Percentiles rank a stretch among this genome's conserved stretches.
phyloP scores from a whole-genome alignment of 2,329 filamentous ascomycete species.

The Camillea tinctor region DNA sequence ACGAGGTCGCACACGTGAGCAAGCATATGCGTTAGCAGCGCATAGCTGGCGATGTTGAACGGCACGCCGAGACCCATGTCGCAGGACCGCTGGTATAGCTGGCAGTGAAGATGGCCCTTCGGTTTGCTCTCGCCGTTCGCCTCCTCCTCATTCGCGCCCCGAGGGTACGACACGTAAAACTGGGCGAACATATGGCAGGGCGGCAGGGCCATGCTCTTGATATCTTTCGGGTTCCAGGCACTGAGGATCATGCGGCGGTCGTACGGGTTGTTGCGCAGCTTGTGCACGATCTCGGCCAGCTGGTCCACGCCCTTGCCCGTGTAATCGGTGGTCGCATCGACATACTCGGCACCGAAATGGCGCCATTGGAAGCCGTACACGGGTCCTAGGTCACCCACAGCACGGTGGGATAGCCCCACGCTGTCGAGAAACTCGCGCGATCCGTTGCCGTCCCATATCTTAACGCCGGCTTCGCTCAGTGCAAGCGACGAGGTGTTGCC shows the following conservation, averaged over 20 bases:
- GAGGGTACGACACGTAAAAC: constrained; percentile 70
- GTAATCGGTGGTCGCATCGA: constrained; percentile 78
- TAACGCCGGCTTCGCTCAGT: constrained; percentile 77
- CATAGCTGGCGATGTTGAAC: constrained; percentile 97
- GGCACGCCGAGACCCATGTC: constrained; percentile 97
- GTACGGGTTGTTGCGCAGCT: constrained; percentile 79
- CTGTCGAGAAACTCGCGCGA: constrained; percentile 86
- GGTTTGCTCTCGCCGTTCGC: constrained; percentile 34
- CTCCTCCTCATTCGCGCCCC: constrained; percentile 26
- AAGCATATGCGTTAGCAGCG: constrained; percentile 91
- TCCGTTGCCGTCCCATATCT: constrained; percentile 98
- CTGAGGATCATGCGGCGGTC: constrained; percentile 86
- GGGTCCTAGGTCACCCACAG: constrained; percentile 85
- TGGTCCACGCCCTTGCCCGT: constrained; percentile 88
- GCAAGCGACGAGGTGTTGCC: constrained; percentile 78
- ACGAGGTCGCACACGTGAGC: constrained; percentile 82
- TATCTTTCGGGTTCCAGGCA: constrained; percentile 87
- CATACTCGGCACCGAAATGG: constrained; percentile 91
- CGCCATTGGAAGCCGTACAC: constrained; percentile 99
- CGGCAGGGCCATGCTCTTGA: constrained; percentile 73
- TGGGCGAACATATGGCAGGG: constrained; percentile 85
- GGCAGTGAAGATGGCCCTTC: constrained; percentile 76
- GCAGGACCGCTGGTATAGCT: constrained; percentile 90
- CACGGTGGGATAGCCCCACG: constrained; percentile 77
- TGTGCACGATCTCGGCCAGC: constrained; percentile 83